Base-by-base conservation (phyloP, 2,329 filamentous ascomycete genomes). In the Ophiostoma tasmaniense region DNA sequence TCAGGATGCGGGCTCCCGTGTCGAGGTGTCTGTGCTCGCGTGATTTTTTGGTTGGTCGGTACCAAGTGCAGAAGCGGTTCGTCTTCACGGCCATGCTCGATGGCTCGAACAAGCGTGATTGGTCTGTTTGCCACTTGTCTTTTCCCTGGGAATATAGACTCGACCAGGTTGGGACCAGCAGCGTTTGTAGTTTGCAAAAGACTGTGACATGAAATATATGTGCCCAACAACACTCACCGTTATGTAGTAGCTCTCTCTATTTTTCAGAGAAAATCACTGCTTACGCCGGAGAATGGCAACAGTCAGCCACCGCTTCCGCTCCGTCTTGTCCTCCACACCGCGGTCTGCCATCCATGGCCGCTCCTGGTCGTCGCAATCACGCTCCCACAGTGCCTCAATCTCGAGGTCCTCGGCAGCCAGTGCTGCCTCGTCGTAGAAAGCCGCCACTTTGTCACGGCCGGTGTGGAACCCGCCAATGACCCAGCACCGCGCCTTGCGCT, bases 381-480 rank as follows among this genome's bases (percentile, higher is more conserved):
- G 83, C 79, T 92, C 90, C 80, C 84, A 89, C 25, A 92, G 87
- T 35, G 81, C 78, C 75, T 90, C 89, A 2, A 90, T 77, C 74
- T 85, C 85, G 62, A 92, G 78, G 2, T 84, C 84, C 22, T 78
- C 80, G 66, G 78, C 77, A 0, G 73, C 76, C 64, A 90, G 79
- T 14, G 78, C 80, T 7, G 73, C 75, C 4, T 72, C 74, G 14
- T 82, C 83, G 75, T 90, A 91, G 78, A 92, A 92, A 0, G 78
- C 81, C n/a, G 81, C 81, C 79, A 92, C 82, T 76, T 87, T 88
- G 25, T 80, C 80, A 45, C 90, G 81, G 0, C 90, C 90, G 0
- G 90, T 91, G 74, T 92, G 90, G 73, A 92, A 91, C 0, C 88
- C 89, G 0, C 85, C 89, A 7, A 91, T 81, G n/a, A 89, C 84